Conservation (phyloP, 208 protist species). For the Wallacemonas sp. region DNA sequence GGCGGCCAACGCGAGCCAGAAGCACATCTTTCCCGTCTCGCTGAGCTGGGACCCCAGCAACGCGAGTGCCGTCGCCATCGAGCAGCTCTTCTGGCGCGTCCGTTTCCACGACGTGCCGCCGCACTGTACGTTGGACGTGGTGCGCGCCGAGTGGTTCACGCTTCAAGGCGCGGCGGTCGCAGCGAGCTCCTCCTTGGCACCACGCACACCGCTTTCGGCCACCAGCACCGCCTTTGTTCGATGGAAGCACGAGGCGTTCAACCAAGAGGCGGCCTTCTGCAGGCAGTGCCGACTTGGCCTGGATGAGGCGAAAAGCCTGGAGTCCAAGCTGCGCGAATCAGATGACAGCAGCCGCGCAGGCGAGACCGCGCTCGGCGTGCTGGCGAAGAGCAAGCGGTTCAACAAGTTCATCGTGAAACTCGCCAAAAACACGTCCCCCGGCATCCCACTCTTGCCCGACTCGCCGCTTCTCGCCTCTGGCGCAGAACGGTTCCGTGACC, state of each 20-base stretch:
- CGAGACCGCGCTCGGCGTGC: constrained; percentile 43
- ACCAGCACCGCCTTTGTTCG: constrained; percentile 46
- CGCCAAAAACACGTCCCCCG: constrained; percentile 44
- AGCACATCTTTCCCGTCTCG: constrained; percentile 5
- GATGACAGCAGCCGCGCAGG: constrained; percentile 45
- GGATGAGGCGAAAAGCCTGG: constrained; percentile 58
- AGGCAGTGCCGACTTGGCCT: constrained; percentile 43
- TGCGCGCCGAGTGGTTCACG: constrained; percentile 48
- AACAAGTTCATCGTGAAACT: constrained; percentile 50
- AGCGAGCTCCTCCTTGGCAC: constrained; percentile 8
- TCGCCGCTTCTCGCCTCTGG: constrained; percentile 34
- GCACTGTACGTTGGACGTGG: constrained; percentile 36
- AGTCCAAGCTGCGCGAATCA: constrained; percentile 38
- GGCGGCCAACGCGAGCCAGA: not conserved
- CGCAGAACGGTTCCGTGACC: constrained; percentile 28
- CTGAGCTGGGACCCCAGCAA: constrained; percentile 10
- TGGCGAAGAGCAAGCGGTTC: constrained; percentile 39
- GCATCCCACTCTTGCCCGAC: constrained; percentile 27
- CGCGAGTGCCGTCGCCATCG: constrained; percentile 3
- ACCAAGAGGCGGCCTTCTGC: constrained; percentile 61
- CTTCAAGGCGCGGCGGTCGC: constrained; percentile 17
- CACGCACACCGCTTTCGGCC: not conserved
- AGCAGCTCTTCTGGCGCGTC: constrained; percentile 39
- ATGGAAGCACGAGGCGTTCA: constrained; percentile 52
- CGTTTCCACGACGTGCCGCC: constrained; percentile 20